Conservation (phyloP, 2,329 filamentous ascomycete genomes). For the Alternaria sp. region DNA sequence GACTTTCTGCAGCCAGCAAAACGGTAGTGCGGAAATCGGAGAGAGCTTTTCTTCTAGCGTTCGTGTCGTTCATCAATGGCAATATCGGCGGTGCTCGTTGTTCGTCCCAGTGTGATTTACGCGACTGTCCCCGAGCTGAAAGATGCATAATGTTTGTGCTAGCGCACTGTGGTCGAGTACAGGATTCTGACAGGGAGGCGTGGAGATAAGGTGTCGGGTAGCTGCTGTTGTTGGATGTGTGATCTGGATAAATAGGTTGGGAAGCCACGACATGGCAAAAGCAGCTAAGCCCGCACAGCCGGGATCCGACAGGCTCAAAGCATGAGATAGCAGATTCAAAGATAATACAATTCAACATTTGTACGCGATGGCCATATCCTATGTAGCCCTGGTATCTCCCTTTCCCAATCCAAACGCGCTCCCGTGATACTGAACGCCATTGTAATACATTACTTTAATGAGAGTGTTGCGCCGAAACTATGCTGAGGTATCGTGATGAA, state of each 20-base stretch:
- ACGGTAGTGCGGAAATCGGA: slow-evolving; percentile 12
- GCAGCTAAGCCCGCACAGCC: neutral
- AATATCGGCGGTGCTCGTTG: slow-evolving; percentile 21
- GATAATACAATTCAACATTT: neutral
- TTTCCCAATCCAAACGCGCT: neutral
- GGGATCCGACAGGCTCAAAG: neutral
- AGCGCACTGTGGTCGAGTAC: neutral
- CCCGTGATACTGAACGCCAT: neutral
- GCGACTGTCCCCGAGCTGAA: neutral
- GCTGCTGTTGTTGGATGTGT: slow-evolving; percentile 8
- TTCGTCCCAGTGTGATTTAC: neutral
- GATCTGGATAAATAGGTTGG: slow-evolving; percentile 15
- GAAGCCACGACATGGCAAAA: neutral
- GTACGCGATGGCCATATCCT: neutral
- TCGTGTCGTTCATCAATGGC: slow-evolving; percentile 39
- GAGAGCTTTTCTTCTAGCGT: slow-evolving; percentile 14
- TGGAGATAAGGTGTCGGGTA: neutral
- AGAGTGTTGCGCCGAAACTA: slow-evolving; percentile 5
- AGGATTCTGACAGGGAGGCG: neutral
- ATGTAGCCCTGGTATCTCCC: neutral
- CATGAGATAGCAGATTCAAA: neutral
- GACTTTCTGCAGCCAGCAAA: slow-evolving; percentile 17
- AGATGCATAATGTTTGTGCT: neutral
- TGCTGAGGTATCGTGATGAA: slow-evolving; percentile 1
- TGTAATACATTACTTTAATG: neutral